Percentiles rank a stretch among this genome's conserved stretches.
Evolutionary conservation across 352 stramenopile species (phyloP).

Genomic region (Globisporangium middletonii): DNA sequence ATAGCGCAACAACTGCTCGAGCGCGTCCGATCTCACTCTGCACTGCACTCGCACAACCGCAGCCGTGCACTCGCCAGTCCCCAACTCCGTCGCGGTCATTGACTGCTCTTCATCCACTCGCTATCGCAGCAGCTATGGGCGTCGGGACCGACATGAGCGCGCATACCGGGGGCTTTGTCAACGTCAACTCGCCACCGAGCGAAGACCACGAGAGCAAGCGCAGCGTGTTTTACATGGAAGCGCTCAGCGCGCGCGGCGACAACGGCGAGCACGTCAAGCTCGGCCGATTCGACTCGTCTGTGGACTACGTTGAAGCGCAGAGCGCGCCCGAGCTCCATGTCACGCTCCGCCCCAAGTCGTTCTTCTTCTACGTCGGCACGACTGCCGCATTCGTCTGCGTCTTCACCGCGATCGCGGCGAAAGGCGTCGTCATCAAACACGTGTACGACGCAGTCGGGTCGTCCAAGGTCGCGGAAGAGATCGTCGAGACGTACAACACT

Average conservation of each 20-base stretch:
- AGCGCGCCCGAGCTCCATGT: slow-evolving; percentile 1
- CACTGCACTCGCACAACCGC: too few relatives aligned
- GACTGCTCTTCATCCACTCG: too few relatives aligned
- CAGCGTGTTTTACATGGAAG: background rate
- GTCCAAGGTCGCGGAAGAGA: slow-evolving; percentile 2
- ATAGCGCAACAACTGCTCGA: too few relatives aligned
- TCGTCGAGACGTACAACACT: slow-evolving; percentile 10
- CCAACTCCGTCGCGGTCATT: too few relatives aligned
- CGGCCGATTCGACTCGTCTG: background rate
- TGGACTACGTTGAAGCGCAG: slow-evolving; percentile 3
- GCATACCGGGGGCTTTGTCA: background rate
- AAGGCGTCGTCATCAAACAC: slow-evolving; percentile 8
- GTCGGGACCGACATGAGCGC: too few relatives aligned
- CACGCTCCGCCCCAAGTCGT: background rate
- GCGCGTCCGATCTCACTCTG: too few relatives aligned
- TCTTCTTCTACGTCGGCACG: slow-evolving; percentile 2
- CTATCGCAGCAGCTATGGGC: too few relatives aligned
- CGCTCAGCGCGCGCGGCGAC: background rate
- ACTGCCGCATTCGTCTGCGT: background rate
- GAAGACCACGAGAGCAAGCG: background rate
- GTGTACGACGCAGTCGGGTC: slow-evolving; percentile 9
- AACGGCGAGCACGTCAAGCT: background rate
- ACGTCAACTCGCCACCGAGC: background rate
- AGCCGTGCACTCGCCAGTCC: too few relatives aligned
- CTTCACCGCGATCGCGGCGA: slow-evolving; percentile 2